Conservation (phyloP, 2,329 filamentous ascomycete species). For the Hypoxylon sp. region DNA sequence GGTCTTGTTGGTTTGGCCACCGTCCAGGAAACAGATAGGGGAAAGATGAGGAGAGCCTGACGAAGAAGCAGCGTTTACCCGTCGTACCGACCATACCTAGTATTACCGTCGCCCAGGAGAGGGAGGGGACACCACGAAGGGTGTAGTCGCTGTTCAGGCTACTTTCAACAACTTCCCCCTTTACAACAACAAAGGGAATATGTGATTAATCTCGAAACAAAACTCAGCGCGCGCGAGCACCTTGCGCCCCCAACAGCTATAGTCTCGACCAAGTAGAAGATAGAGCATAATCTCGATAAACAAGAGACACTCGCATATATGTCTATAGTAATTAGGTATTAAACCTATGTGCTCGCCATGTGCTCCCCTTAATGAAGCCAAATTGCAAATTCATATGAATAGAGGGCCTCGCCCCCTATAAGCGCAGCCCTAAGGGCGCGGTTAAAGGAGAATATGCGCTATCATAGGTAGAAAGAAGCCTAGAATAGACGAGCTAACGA, state of each 20-base stretch:
- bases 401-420: slow-evolving; percentile 39
- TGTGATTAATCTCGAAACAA: slow-evolving; percentile 1
- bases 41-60: slow-evolving; percentile 23
- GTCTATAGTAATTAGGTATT: slow-evolving; percentile 21
- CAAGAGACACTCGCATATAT: slow-evolving; percentile 22
- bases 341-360: slow-evolving; percentile 30
- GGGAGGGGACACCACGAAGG: slow-evolving; percentile 30
- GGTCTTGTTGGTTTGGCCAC: slow-evolving; percentile 42
- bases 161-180: slow-evolving; percentile 42
- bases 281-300: slow-evolving; percentile 16
- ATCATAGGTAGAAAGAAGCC: slow-evolving; percentile 25
- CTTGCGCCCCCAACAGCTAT: slow-evolving; percentile 16
- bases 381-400: slow-evolving; percentile 47
- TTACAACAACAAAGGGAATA: slow-evolving; percentile 44
- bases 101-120: slow-evolving; percentile 26
- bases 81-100: slow-evolving; percentile 34
- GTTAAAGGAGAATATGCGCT: slow-evolving; percentile 38
- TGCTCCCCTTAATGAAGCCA: slow-evolving; percentile 47
- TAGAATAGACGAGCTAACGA: slow-evolving; percentile 24
- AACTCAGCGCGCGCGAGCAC: slow-evolving; percentile 20
- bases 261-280: slow-evolving; percentile 25
- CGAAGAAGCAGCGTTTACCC: slow-evolving; percentile 43
- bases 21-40: slow-evolving; percentile 32
- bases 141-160: slow-evolving; percentile 34
- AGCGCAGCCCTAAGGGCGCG: slow-evolving; percentile 22